Evolutionary conservation across 2,329 filamentous ascomycete species (phyloP).

Genomic region (Sporothrix humicola): DNA sequence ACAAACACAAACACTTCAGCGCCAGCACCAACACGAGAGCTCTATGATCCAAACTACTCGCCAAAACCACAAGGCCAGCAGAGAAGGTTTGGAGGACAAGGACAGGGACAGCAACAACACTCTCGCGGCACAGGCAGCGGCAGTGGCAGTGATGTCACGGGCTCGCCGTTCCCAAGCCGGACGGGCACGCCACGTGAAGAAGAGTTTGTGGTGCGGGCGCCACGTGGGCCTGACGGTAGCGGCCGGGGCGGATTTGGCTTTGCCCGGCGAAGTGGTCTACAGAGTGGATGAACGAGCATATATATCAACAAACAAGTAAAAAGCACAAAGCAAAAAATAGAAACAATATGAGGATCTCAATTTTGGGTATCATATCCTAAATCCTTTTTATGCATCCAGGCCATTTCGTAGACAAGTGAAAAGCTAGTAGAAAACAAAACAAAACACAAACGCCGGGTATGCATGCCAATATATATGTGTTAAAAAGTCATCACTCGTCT

Average conservation of each 20-base stretch:
- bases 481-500: constrained; percentile 39
- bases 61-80: constrained; percentile 63
- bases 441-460: constrained; percentile 19
- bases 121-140: constrained; percentile 39
- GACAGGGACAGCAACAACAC: background rate
- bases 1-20: background rate
- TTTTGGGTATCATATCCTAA: constrained; percentile 29
- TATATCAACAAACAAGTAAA: too few species aligned
- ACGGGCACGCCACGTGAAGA: constrained; percentile 60
- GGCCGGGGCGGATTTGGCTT: constrained; percentile 82
- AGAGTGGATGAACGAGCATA: too few species aligned
- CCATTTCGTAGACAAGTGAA: too few species aligned
- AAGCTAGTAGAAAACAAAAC: too few species aligned
- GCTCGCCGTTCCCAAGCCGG: constrained; percentile 46
- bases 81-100: constrained; percentile 38
- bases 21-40: constrained; percentile 55
- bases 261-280: constrained; percentile 62
- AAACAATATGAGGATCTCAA: constrained; percentile 24
- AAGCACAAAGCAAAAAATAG: background rate
- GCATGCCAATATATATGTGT: background rate
- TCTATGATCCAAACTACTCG: constrained; percentile 79
- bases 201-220: constrained; percentile 72
- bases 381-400: background rate
- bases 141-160: constrained; percentile 28
- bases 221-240: constrained; percentile 77